Percentiles rank a stretch among this genome's conserved stretches.
Evolutionary conservation across 139 green algal species (phyloP).

Genomic region (Volvox reticuliferus): DNA sequence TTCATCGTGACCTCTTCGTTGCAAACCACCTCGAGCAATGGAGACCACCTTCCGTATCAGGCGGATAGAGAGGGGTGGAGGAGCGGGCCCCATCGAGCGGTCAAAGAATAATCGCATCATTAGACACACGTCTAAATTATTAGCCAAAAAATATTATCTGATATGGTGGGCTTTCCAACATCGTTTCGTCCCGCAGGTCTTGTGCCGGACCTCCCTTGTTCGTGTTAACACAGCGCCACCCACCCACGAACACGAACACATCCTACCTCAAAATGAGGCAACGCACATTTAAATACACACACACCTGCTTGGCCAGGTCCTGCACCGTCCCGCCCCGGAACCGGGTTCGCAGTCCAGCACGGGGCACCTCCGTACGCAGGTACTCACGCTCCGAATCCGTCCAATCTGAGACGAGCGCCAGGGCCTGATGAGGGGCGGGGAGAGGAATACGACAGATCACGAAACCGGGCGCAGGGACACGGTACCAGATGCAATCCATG

Average conservation of each 20-base stretch:
- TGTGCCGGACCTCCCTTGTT: no score
- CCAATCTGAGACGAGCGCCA: conserved; percentile 87
- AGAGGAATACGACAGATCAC: background rate
- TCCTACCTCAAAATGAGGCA: no score
- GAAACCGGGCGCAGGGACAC: background rate
- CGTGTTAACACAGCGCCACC: no score
- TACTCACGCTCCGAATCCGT: conserved; percentile 85
- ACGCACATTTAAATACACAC: background rate
- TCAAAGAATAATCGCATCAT: no score
- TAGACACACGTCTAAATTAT: no score
- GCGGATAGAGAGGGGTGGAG: background rate
- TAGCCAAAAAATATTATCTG: no score
- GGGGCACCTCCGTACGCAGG: conserved; percentile 76
- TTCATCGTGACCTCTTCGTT: conserved; percentile 87
- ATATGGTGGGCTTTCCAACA: no score
- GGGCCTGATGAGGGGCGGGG: conserved; percentile 53
- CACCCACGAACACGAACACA: no score
- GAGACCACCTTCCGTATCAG: conserved; percentile 66
- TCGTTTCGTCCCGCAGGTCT: no score
- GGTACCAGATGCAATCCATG: no score
- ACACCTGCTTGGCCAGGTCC: conserved; percentile 64
- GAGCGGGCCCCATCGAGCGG: no score
- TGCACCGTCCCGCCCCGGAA: conserved; percentile 91
- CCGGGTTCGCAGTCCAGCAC: conserved; percentile 83
- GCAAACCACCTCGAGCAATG: conserved; percentile 86